Evolutionary conservation across 225 moss, liverwort and hornwort genomes (phyloP).

Genomic region (Straminergon stramineum): DNA sequence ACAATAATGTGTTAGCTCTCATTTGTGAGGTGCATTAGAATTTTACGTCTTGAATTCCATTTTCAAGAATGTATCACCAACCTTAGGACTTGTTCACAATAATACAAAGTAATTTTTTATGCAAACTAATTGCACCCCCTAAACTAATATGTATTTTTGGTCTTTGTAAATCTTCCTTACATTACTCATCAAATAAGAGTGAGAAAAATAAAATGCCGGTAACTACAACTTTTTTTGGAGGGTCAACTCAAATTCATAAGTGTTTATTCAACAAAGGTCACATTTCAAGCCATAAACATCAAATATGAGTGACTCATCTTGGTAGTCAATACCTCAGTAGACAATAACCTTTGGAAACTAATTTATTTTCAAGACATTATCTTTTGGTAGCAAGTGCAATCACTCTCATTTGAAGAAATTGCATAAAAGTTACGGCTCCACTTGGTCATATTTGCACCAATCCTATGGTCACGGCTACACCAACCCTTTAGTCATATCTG

Average conservation of each 20-base stretch:
- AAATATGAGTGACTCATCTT: background rate
- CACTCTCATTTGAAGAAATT: background rate
- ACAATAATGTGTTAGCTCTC: no score
- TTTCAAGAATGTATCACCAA: background rate
- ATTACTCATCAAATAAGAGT: background rate
- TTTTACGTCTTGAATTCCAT: background rate
- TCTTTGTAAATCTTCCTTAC: background rate
- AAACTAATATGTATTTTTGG: background rate
- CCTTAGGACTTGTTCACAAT: background rate
- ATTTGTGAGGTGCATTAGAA: background rate
- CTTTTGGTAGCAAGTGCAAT: background rate
- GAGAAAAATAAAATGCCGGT: accelerated
- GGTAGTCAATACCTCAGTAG: background rate
- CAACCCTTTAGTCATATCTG: no score
- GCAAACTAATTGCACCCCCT: background rate
- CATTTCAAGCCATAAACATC: background rate
- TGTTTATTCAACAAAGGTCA: background rate
- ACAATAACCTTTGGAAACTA: background rate
- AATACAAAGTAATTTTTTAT: background rate
- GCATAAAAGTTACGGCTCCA: accelerated
- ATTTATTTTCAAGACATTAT: background rate
- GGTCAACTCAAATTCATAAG: background rate
- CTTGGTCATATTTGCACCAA: background rate
- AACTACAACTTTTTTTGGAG: background rate
- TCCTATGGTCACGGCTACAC: no score